phyloP scores from a whole-genome alignment of 352 stramenopile genomes.

The Aphanomyces euteiches region DNA sequence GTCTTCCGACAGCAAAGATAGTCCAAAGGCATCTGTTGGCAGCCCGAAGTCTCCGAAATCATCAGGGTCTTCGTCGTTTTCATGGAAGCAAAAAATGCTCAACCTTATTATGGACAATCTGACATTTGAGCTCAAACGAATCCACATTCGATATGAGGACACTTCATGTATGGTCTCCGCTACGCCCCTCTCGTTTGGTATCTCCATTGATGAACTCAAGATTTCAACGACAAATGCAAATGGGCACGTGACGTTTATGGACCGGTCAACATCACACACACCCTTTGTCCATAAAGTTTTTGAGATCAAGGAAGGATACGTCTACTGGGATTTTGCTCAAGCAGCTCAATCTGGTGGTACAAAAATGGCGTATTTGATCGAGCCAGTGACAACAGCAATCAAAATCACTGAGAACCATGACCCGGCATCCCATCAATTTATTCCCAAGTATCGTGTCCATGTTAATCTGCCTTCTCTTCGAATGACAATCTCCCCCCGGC shows the following conservation, averaged over 20 bases:
- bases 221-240: slow-evolving; percentile 77
- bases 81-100: slow-evolving; percentile 72
- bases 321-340: slow-evolving; percentile 48
- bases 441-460: slow-evolving; percentile 65
- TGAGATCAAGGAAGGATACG: slow-evolving; percentile 50
- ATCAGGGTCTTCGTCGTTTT: slow-evolving; percentile 2
- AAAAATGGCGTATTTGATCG: slow-evolving; percentile 53
- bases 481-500: slow-evolving; percentile 54
- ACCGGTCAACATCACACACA: slow-evolving; percentile 68
- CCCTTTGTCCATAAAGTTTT: slow-evolving; percentile 76
- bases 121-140: slow-evolving; percentile 73
- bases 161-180: slow-evolving; percentile 56
- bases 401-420: slow-evolving; percentile 83
- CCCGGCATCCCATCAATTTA: slow-evolving; percentile 54
- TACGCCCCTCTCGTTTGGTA: slow-evolving; percentile 49
- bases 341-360: background rate
- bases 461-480: slow-evolving; percentile 64
- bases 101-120: slow-evolving; percentile 83
- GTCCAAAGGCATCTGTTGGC: background rate
- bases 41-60: background rate
- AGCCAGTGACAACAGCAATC: slow-evolving; percentile 66
- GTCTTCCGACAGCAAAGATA: background rate
- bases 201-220: slow-evolving; percentile 72
- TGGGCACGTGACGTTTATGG: slow-evolving; percentile 70
- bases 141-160: slow-evolving; percentile 82